phyloP scores from a whole-genome alignment of 129 eudicot species.

The Flaveria trinervia region DNA sequence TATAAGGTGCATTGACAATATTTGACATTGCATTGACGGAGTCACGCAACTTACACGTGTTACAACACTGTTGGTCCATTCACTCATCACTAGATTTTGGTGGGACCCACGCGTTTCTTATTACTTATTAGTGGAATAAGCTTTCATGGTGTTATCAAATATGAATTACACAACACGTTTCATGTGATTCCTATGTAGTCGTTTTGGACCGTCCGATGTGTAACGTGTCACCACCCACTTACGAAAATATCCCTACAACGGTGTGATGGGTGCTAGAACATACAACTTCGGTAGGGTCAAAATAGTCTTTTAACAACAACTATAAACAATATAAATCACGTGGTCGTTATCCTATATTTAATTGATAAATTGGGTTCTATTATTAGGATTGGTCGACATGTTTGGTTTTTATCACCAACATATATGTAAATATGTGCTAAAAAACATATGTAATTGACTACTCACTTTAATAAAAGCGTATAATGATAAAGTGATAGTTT shows the following conservation, averaged over 20 bases:
- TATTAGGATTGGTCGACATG: too few relatives aligned
- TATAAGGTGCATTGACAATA: background rate
- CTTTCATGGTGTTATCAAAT: background rate
- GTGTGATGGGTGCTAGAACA: conserved; percentile 9
- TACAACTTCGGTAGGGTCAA: background rate
- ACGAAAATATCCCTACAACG: background rate
- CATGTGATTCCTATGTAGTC: background rate
- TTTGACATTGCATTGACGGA: background rate
- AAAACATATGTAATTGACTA: too few relatives aligned
- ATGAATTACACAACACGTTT: conserved; percentile 10
- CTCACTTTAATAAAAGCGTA: too few relatives aligned
- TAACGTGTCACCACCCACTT: background rate
- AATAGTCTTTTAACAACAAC: background rate
- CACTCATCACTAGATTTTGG: conserved; percentile 7
- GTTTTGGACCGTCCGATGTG: conserved; percentile 8
- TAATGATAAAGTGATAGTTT: too few relatives aligned
- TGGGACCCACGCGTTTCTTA: conserved; percentile 18
- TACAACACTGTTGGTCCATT: conserved; percentile 19
- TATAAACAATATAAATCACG: background rate
- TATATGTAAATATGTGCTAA: too few relatives aligned
- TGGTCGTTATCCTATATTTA: background rate
- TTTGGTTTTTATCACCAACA: too few relatives aligned
- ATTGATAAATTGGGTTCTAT: background rate
- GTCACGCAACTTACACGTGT: conserved; percentile 15
- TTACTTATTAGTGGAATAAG: conserved; percentile 3